Conservation (phyloP, 306 rosid species). For the Sicyos baderoa region DNA sequence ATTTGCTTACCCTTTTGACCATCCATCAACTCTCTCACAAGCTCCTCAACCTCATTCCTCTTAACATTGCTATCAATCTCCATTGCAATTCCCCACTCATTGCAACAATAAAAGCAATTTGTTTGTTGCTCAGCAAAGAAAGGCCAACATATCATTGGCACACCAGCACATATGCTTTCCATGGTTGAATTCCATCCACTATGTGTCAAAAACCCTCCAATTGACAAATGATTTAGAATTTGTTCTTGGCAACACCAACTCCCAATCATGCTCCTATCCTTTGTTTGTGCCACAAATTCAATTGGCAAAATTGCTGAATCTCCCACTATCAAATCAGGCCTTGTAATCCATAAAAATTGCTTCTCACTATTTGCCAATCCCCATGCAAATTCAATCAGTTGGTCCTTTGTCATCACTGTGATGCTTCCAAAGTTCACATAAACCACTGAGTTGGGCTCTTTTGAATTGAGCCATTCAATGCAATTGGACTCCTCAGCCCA, state of each 20-base stretch:
- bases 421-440: slow-evolving; percentile 24
- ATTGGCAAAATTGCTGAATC: slow-evolving; percentile 26
- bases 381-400: slow-evolving; percentile 44
- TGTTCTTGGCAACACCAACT: slow-evolving; percentile 52
- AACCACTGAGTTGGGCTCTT: slow-evolving; percentile 19
- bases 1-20: slow-evolving; percentile 41
- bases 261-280: slow-evolving; percentile 29
- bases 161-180: slow-evolving; percentile 35
- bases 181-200: slow-evolving; percentile 25
- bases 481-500: slow-evolving; percentile 42
- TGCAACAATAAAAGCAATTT: slow-evolving; percentile 26
- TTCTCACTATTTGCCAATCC: slow-evolving; percentile 34
- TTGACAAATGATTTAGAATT: slow-evolving; percentile 33
- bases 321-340: slow-evolving; percentile 36
- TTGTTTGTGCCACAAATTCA: slow-evolving; percentile 24
- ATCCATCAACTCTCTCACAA: slow-evolving; percentile 34
- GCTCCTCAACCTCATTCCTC: slow-evolving; percentile 37
- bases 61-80: slow-evolving; percentile 29
- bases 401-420: slow-evolving; percentile 27
- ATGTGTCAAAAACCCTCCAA: slow-evolving; percentile 34
- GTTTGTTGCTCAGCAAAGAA: slow-evolving; percentile 34
- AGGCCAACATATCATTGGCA: slow-evolving; percentile 36
- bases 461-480: slow-evolving; percentile 39
- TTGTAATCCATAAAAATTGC: slow-evolving; percentile 39
- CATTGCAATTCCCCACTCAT: slow-evolving; percentile 41